Evolutionary conservation across 225 moss, liverwort and hornwort genomes (phyloP).

Genomic region (Pleurozium schreberi): DNA sequence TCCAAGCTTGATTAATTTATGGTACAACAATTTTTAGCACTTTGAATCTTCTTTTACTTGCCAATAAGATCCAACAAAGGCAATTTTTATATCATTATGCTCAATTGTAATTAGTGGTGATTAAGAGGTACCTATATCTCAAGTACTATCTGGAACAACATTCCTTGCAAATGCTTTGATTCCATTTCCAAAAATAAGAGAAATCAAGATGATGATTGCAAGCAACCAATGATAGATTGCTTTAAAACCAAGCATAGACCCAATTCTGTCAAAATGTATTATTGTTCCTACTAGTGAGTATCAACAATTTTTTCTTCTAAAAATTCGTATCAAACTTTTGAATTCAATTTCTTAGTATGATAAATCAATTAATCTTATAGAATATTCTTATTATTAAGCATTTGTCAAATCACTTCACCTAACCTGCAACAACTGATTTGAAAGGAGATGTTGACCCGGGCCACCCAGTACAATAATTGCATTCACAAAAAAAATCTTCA

Average conservation of each 20-base stretch:
- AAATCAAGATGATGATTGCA: background rate
- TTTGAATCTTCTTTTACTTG: background rate
- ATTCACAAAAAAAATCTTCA: too few relatives aligned
- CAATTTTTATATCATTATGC: background rate
- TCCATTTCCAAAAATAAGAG: accelerated
- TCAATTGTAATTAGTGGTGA: accelerated
- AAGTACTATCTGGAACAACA: background rate
- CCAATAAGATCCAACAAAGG: background rate
- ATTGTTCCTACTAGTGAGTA: accelerated
- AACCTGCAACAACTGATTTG: accelerated
- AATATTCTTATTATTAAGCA: too few relatives aligned
- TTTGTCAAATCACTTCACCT: accelerated
- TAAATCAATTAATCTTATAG: too few relatives aligned
- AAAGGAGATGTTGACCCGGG: accelerated
- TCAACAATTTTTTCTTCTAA: background rate
- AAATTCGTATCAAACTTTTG: too few relatives aligned
- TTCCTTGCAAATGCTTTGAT: background rate
- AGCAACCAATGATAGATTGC: accelerated
- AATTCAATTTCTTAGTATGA: background rate
- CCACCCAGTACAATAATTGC: too few relatives aligned
- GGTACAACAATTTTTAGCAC: background rate
- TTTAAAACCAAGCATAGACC: background rate
- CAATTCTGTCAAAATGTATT: background rate
- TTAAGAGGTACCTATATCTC: accelerated
- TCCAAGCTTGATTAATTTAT: background rate